Evolutionary conservation across 1,284 basidiomycete species (phyloP).

Genomic region (Naganishia albida): DNA sequence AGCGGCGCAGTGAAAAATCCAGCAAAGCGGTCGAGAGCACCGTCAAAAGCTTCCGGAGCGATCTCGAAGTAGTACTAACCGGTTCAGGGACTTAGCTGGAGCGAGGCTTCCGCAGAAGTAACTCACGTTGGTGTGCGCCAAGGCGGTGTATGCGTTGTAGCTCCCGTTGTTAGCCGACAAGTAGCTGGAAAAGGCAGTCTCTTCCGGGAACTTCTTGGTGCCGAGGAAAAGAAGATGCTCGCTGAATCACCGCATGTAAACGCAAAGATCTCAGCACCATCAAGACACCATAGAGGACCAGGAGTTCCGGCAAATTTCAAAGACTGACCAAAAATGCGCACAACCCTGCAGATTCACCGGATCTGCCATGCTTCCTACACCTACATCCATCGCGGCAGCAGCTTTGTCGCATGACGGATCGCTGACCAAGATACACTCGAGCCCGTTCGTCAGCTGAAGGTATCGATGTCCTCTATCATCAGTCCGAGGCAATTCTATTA

Average conservation of each 20-base stretch:
- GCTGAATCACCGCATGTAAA: conserved; percentile 61
- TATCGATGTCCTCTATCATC: conserved; percentile 75
- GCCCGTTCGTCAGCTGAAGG: conserved; percentile 80
- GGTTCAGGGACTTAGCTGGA: conserved; percentile 10
- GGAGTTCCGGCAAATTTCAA: neutral
- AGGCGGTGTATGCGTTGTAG: conserved; percentile 92
- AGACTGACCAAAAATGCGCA: conserved; percentile 52
- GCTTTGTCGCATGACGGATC: conserved; percentile 91
- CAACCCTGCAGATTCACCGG: conserved; percentile 66
- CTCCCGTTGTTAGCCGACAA: conserved; percentile 87
- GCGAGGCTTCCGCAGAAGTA: no score
- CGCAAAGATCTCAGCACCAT: neutral
- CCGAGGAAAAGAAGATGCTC: conserved; percentile 92
- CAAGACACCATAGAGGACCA: no score
- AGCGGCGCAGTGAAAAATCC: conserved; percentile 93
- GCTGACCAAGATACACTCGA: conserved; percentile 86
- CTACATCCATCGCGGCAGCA: conserved; percentile 90
- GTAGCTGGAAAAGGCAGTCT: conserved; percentile 91
- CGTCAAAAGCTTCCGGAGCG: conserved; percentile 74
- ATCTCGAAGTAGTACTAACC: conserved; percentile 72
- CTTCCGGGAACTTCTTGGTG: conserved; percentile 69
- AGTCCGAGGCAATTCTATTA: conserved; percentile 61
- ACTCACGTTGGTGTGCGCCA: conserved; percentile 77
- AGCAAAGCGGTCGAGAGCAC: conserved; percentile 86
- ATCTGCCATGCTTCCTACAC: conserved; percentile 90